Evolutionary conservation across 2,329 filamentous ascomycete species (phyloP).

Genomic region (Blastomyces percursus): DNA sequence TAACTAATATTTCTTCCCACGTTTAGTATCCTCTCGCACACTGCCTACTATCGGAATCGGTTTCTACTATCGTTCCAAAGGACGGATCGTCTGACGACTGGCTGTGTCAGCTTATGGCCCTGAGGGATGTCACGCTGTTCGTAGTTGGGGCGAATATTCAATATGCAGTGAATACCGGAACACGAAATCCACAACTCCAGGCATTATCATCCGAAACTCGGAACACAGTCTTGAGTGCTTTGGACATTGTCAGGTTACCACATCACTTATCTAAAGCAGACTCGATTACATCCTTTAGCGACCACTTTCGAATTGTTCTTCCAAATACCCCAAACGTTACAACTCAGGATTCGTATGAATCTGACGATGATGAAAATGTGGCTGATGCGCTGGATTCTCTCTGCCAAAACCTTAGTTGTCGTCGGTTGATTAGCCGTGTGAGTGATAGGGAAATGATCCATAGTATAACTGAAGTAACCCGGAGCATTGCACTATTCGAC

Average conservation of each 20-base stretch:
- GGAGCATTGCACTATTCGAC: constrained; percentile 27
- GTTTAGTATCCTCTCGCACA: constrained; percentile 30
- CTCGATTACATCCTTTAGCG: constrained; percentile 27
- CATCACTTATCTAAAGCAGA: constrained; percentile 26
- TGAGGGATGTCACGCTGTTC: constrained; percentile 32
- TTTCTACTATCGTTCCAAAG: constrained; percentile 25
- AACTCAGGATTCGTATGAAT: constrained; percentile 17
- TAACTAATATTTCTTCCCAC: not conserved
- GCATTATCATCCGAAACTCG: constrained; percentile 26
- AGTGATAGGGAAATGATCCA: constrained; percentile 32
- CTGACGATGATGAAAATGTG: constrained; percentile 24
- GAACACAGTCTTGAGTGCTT: constrained; percentile 28
- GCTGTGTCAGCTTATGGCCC: constrained; percentile 31
- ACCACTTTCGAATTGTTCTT: constrained; percentile 29
- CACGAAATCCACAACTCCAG: constrained; percentile 26
- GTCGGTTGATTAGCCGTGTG: constrained; percentile 30
- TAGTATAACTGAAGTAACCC: constrained; percentile 27
- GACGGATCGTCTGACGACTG: constrained; percentile 25
- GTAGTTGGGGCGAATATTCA: constrained; percentile 33
- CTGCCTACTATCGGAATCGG: constrained; percentile 27
- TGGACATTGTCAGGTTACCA: constrained; percentile 29
- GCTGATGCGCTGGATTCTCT: constrained; percentile 31
- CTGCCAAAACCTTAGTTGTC: constrained; percentile 24
- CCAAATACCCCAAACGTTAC: constrained; percentile 29
- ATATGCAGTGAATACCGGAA: constrained; percentile 27